A percentile compares a stretch with the other conserved stretches of the same genome.
Conservation (phyloP, 208 protist genomes). For the Leptomonas seymouri region DNA sequence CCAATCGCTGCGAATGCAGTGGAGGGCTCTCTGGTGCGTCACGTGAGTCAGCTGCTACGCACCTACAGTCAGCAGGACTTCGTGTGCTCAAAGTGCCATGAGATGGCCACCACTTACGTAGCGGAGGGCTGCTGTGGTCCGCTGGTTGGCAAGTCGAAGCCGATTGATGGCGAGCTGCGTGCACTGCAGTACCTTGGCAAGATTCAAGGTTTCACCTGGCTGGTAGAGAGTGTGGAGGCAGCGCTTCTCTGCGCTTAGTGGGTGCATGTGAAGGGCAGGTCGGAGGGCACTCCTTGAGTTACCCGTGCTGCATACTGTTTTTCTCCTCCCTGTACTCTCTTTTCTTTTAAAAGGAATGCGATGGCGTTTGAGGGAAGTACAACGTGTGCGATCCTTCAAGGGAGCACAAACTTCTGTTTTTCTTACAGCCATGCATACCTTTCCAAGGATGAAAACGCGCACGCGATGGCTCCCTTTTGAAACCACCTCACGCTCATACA, state of each 20-base stretch:
- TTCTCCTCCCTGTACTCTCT: background rate
- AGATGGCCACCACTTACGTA: conserved; percentile 69
- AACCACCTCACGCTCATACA: too few species aligned
- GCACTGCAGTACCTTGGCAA: conserved; percentile 67
- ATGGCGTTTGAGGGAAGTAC: too few species aligned
- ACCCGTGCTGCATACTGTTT: too few species aligned
- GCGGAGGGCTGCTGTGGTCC: conserved; percentile 83
- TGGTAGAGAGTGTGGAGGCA: conserved; percentile 65
- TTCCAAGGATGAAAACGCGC: too few species aligned
- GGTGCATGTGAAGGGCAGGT: too few species aligned
- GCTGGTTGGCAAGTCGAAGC: conserved; percentile 62
- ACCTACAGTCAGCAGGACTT: conserved; percentile 83
- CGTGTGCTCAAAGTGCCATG: conserved; percentile 80
- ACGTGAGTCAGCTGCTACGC: conserved; percentile 65
- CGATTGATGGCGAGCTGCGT: conserved; percentile 53
- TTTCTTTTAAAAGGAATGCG: too few species aligned
- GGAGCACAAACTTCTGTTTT: too few species aligned
- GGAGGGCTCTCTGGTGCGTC: conserved; percentile 80
- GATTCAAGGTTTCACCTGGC: conserved; percentile 67
- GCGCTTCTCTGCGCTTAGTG: conserved; percentile 57
- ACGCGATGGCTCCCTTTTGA: too few species aligned
- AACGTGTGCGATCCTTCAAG: too few species aligned
- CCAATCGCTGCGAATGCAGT: conserved; percentile 62
- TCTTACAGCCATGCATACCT: too few species aligned
- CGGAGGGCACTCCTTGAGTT: background rate